phyloP scores from a whole-genome alignment of 805 yeast genomes.

The Pichia occidentalis region DNA sequence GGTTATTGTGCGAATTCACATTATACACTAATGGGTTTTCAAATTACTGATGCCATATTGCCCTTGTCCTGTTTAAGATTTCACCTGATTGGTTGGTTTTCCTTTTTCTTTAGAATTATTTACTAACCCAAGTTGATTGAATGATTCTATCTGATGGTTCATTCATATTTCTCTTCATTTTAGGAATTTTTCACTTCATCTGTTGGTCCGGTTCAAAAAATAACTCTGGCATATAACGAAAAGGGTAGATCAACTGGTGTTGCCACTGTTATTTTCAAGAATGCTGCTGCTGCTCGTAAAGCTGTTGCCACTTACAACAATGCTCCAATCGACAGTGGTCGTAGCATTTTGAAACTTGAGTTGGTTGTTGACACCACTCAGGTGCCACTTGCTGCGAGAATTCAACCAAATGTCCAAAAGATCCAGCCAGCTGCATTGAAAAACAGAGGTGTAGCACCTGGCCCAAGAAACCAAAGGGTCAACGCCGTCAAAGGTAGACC shows the following conservation, averaged over 20 bases:
- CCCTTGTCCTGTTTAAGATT: not conserved
- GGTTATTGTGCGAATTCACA: too few species aligned
- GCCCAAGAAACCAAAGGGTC: conserved; percentile 31
- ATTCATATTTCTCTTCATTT: conserved; percentile 4
- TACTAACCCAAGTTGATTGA: conserved; percentile 21
- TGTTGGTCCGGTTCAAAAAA: conserved; percentile 76
- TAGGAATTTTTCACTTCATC: conserved; percentile 86
- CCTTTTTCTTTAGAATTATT: not conserved
- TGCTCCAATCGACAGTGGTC: conserved; percentile 89
- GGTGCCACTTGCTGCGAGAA: conserved; percentile 70
- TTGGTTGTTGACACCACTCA: conserved; percentile 78
- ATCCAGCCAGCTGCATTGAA: conserved; percentile 10
- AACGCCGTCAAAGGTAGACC: conserved; percentile 42
- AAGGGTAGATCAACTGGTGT: conserved; percentile 87
- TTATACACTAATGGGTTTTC: too few species aligned
- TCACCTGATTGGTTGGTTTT: too few species aligned
- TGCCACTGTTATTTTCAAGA: conserved; percentile 77
- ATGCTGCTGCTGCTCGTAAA: conserved; percentile 59
- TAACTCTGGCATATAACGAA: conserved; percentile 73
- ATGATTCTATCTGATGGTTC: too few species aligned
- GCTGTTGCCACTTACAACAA: conserved; percentile 85
- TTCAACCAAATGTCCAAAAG: conserved; percentile 39
- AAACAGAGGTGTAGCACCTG: conserved; percentile 28
- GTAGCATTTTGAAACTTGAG: conserved; percentile 67
- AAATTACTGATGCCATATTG: too few species aligned